phyloP scores from a whole-genome alignment of 768 basidiomycete species.

The Vararia minispora region DNA sequence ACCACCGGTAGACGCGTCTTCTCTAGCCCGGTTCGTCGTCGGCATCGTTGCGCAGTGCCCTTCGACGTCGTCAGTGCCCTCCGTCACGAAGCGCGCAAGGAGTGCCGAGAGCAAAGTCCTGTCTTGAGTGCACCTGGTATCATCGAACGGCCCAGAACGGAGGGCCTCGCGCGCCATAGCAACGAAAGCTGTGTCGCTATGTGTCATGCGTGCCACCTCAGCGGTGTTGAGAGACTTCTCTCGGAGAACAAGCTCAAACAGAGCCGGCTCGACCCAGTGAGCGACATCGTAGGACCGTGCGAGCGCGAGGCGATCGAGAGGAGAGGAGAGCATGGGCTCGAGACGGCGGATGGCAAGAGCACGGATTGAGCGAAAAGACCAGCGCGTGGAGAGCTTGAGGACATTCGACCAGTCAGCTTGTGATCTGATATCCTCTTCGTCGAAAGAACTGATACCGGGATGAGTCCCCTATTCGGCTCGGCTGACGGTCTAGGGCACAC shows the following conservation, averaged over 20 bases:
- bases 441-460: constrained; percentile 3
- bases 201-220: constrained; percentile 7
- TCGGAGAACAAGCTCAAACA: constrained; percentile 4
- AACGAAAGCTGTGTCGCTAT: too few species aligned
- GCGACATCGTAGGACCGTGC: constrained; percentile 3
- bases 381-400: constrained; percentile 7
- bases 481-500: constrained; percentile 1
- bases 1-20: too few species aligned
- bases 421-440: constrained; percentile 1
- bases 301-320: neutral
- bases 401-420: constrained; percentile 8
- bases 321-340: constrained; percentile 2
- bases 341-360: constrained; percentile 5
- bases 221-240: constrained; percentile 5
- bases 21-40: too few species aligned
- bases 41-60: too few species aligned
- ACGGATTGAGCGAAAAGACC: constrained; percentile 9
- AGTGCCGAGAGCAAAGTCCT: too few species aligned
- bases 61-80: too few species aligned
- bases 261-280: constrained; percentile 5
- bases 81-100: too few species aligned
- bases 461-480: neutral
- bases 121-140: too few species aligned
- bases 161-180: too few species aligned
- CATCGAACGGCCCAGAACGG: too few species aligned